Percentiles rank a stretch among this genome's conserved stretches.
phyloP scores from a whole-genome alignment of 1,284 basidiomycete genomes.

The Agaricales sp. region DNA sequence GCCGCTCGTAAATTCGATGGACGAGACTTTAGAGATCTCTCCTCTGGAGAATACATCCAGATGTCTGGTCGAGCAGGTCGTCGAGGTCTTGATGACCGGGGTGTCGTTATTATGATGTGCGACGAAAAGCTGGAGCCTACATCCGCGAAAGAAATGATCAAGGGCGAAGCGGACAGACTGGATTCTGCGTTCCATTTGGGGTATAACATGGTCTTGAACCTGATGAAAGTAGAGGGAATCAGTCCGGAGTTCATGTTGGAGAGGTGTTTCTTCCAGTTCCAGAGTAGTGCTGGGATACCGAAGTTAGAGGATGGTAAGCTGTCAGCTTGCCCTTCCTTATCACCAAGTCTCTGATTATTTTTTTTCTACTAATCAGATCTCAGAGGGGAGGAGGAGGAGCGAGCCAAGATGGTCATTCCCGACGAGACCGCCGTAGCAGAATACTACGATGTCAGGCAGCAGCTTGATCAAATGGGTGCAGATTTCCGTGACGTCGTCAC shows the following conservation, averaged over 20 bases:
- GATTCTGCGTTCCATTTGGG: conserved; percentile 99
- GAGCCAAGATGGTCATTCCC: conserved; percentile 61
- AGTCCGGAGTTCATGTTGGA: conserved; percentile 99
- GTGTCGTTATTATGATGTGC: conserved; percentile 99
- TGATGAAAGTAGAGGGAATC: conserved; percentile 98
- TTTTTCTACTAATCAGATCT: conserved; percentile 43
- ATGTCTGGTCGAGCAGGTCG: conserved; percentile 99
- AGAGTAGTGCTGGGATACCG: conserved; percentile 87
- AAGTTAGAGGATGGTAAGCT: conserved; percentile 73
- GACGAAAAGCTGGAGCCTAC: conserved; percentile 95
- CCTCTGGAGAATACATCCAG: conserved; percentile 91
- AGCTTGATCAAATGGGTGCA: conserved; percentile 78
- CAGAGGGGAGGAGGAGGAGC: conserved; percentile 61
- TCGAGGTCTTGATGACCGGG: conserved; percentile 95
- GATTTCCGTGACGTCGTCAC: conserved; percentile 92
- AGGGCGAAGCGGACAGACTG: conserved; percentile 93
- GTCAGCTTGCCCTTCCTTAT: no score
- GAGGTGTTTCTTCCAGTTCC: conserved; percentile 97
- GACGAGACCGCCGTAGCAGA: conserved; percentile 81
- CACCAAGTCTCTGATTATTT: background rate
- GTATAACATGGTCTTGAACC: conserved; percentile 98
- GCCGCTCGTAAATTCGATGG: conserved; percentile 95
- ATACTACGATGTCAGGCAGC: conserved; percentile 88
- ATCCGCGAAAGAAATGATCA: conserved; percentile 95
- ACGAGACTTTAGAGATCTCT: conserved; percentile 86